Conservation (phyloP, 352 stramenopile genomes). For the Globisporangium echinulatum region DNA sequence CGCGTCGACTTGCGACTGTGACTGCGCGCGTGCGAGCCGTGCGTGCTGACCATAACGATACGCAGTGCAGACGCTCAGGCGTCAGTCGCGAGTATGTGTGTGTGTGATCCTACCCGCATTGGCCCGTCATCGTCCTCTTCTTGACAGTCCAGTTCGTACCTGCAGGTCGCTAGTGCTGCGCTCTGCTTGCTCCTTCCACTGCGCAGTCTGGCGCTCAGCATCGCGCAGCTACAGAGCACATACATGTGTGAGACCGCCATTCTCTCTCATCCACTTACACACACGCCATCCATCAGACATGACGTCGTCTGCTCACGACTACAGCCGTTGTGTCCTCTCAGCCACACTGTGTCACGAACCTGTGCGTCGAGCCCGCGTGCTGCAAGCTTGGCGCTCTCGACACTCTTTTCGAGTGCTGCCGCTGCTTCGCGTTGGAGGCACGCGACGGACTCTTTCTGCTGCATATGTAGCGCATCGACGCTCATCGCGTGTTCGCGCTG, state of each 20-base stretch:
- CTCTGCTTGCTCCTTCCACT: conserved; percentile 36
- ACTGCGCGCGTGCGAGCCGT: conserved; percentile 9
- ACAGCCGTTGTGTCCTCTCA: too few relatives aligned
- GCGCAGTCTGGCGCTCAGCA: conserved; percentile 22
- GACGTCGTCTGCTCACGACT: neutral
- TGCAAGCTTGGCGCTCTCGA: conserved; percentile 20
- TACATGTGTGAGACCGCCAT: neutral
- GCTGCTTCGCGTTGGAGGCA: conserved; percentile 40
- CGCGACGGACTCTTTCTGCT: conserved; percentile 38
- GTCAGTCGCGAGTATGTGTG: neutral
- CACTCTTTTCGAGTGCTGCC: conserved; percentile 14
- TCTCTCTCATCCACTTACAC: too few relatives aligned
- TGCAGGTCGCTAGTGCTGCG: conserved; percentile 32
- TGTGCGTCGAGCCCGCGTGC: conserved; percentile 24
- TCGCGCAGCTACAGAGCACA: conserved; percentile 20
- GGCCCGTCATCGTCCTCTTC: too few relatives aligned
- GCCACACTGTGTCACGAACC: conserved; percentile 9
- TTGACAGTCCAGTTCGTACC: conserved; percentile 12
- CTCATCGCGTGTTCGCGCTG: conserved; percentile 34
- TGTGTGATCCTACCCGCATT: neutral
- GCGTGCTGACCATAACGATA: conserved; percentile 5
- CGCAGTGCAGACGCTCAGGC: neutral
- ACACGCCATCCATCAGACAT: neutral
- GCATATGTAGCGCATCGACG: conserved; percentile 35
- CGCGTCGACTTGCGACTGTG: conserved; percentile 5